These are phyloP conservation scores for Mortierella sp. DNA, from an alignment of 371 early-diverging fungal genomes.

Conservation along the genomic window DNA sequence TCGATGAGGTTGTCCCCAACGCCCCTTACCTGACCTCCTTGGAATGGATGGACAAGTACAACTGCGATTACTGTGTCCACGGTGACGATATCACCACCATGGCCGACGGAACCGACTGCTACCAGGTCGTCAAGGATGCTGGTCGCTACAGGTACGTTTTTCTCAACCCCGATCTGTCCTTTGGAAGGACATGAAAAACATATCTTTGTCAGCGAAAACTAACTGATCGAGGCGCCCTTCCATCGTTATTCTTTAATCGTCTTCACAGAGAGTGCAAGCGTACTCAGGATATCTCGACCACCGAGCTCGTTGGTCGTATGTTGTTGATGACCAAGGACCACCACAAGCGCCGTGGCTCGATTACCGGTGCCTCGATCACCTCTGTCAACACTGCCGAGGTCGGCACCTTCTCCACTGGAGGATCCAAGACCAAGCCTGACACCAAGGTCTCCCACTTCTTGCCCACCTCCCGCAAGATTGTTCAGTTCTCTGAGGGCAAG, in stretches of 20 bases:
- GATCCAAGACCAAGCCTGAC: constrained; percentile 48
- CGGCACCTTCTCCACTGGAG: constrained; percentile 68
- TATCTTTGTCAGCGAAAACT: background rate
- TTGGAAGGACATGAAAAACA: background rate
- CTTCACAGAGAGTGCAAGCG: constrained; percentile 86
- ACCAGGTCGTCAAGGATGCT: constrained; percentile 94
- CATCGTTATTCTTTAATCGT: background rate
- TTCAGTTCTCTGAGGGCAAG: constrained; percentile 88
- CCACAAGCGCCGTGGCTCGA: constrained; percentile 71
- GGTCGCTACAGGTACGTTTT: constrained; percentile 78
- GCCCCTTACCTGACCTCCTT: constrained; percentile 95
- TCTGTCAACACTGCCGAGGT: constrained; percentile 75
- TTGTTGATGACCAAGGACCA: constrained; percentile 92
- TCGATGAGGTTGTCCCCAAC: constrained; percentile 91
- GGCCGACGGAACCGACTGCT: constrained; percentile 97
- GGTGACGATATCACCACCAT: constrained; percentile 97
- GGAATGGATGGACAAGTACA: constrained; percentile 84
- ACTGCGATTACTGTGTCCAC: constrained; percentile 95
- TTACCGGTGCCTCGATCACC: constrained; percentile 65
- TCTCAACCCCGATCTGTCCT: background rate
- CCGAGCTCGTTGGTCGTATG: constrained; percentile 97
- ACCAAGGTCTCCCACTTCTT: constrained; percentile 87
- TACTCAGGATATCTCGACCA: constrained; percentile 94
- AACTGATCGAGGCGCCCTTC: background rate
- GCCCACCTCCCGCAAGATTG: constrained; percentile 88